phyloP scores from a whole-genome alignment of 2,329 filamentous ascomycete genomes.

The Sporothrix mexicana region DNA sequence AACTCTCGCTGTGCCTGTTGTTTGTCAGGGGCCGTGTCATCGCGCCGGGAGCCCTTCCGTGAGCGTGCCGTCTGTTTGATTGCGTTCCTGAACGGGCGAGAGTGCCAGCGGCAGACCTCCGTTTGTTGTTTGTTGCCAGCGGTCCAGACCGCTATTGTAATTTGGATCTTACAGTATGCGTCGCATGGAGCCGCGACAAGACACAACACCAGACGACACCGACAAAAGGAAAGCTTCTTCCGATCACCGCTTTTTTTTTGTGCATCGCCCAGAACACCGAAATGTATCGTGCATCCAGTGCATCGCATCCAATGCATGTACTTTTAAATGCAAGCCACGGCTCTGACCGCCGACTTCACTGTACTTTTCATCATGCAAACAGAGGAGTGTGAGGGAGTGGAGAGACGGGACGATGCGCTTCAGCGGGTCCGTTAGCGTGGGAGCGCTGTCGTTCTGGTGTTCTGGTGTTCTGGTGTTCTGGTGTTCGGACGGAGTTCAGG shows the following conservation, averaged over 20 bases:
- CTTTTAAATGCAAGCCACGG: slow-evolving; percentile 3
- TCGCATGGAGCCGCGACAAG: not conserved
- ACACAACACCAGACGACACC: not conserved
- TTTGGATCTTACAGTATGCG: not conserved
- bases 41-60: not conserved
- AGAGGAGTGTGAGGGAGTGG: slow-evolving; percentile 2
- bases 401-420: slow-evolving; percentile 27
- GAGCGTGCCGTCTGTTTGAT: not conserved
- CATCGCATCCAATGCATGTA: not conserved
- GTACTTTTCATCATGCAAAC: not conserved
- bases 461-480: no score
- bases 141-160: not conserved
- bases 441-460: not conserved
- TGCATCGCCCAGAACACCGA: not conserved
- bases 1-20: not conserved
- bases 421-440: slow-evolving; percentile 19
- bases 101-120: not conserved
- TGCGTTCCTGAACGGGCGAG: no score
- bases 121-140: not conserved
- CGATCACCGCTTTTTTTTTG: not conserved
- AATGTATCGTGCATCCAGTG: slow-evolving; percentile 3
- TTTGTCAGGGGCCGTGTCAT: slow-evolving; percentile 3
- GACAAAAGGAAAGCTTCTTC: not conserved
- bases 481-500: not conserved
- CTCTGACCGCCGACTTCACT: slow-evolving; percentile 11